Evolutionary conservation across 139 green algal species (phyloP).

Genomic region (Eudorina sp.): DNA sequence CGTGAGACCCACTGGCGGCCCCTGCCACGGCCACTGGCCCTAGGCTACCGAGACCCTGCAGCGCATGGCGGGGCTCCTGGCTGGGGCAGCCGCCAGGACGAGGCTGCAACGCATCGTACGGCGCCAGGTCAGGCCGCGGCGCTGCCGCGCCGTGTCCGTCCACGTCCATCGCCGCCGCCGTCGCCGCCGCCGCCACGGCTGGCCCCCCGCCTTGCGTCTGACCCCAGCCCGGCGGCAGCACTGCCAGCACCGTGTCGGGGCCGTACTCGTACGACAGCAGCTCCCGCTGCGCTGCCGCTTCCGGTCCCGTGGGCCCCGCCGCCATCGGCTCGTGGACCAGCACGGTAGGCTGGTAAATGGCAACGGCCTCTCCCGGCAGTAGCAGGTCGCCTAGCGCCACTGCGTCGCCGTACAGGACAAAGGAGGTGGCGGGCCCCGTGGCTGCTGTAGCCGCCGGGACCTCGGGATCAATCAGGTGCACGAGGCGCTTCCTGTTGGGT

Average conservation of each 20-base stretch:
- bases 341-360: neutral
- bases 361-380: constrained; percentile 11
- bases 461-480: neutral
- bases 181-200: neutral
- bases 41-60: neutral
- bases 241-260: constrained; percentile 7
- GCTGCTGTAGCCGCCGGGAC: neutral
- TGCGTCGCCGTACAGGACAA: constrained; percentile 2
- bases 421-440: neutral
- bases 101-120: neutral
- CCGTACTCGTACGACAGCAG: neutral
- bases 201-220: no score
- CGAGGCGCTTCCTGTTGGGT: neutral
- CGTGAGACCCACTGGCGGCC: no score
- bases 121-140: neutral
- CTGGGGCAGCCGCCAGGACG: neutral
- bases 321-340: neutral
- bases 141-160: neutral
- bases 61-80: neutral
- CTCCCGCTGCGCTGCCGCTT: neutral
- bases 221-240: neutral
- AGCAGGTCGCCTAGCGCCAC: constrained; percentile 19
- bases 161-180: neutral
- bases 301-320: neutral
- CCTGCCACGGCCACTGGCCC: neutral